A percentile compares a stretch with the other conserved stretches of the same genome.
phyloP scores from a whole-genome alignment of 257 asterid species.

The Solanum rostratum region DNA sequence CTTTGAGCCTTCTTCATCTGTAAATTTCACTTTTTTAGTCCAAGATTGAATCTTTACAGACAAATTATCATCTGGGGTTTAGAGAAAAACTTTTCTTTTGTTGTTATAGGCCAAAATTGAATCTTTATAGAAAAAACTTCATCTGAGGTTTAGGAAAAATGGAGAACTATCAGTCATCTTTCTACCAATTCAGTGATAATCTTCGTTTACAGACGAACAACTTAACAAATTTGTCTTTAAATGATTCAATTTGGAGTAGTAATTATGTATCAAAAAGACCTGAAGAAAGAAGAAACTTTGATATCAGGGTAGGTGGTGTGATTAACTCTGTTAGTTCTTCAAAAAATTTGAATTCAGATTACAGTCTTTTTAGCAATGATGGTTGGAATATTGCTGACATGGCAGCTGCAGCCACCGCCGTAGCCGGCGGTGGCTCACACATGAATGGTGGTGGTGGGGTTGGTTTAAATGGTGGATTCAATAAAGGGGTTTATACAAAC shows the following conservation, averaged over 20 bases:
- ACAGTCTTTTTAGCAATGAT: conserved; percentile 22
- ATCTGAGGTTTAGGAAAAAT: not conserved
- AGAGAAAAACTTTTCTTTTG: not conserved
- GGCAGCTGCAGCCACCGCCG: conserved; percentile 3
- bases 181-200: conserved; percentile 89
- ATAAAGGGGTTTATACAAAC: conserved; percentile 61
- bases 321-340: not conserved
- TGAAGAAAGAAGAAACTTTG: conserved; percentile 71
- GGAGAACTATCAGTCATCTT: conserved; percentile 59
- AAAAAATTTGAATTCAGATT: conserved; percentile 19
- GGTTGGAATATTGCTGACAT: conserved; percentile 41
- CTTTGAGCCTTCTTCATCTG: not conserved
- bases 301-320: conserved; percentile 55
- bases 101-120: not conserved
- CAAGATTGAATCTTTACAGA: not conserved
- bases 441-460: conserved; percentile 22
- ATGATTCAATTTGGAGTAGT: conserved; percentile 90
- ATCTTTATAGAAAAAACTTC: not conserved
- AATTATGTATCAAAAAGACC: conserved; percentile 45
- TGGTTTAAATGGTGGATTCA: conserved; percentile 82
- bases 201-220: conserved; percentile 58
- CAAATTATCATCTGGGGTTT: not conserved
- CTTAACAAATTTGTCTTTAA: conserved; percentile 54
- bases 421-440: not conserved
- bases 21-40: not conserved